Conservation (phyloP, 2,329 filamentous ascomycete genomes). For the Fusarium redolens region DNA sequence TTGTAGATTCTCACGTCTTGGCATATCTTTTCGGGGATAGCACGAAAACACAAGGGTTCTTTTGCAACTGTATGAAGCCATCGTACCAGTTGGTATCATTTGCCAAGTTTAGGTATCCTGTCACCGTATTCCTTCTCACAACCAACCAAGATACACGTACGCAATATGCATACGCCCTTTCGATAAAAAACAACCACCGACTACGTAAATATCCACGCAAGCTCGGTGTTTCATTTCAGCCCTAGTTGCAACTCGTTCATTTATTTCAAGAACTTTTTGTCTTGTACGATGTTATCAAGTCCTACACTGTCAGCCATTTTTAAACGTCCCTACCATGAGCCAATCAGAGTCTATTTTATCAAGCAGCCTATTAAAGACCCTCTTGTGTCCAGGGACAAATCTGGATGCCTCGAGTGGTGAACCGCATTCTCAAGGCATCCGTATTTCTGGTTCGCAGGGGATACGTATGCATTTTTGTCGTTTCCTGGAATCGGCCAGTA, state of each 20-base stretch:
- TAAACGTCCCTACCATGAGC: constrained; percentile 20
- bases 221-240: constrained; percentile 32
- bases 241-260: constrained; percentile 18
- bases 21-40: constrained; percentile 17
- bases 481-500: background rate
- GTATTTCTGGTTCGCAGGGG: constrained; percentile 38
- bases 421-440: constrained; percentile 46
- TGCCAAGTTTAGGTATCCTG: constrained; percentile 15
- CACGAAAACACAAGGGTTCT: constrained; percentile 1
- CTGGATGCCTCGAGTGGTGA: constrained; percentile 32
- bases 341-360: constrained; percentile 44
- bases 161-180: constrained; percentile 24
- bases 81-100: constrained; percentile 2
- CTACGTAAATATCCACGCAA: constrained; percentile 42
- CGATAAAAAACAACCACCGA: constrained; percentile 2
- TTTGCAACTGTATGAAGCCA: constrained; percentile 18
- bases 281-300: constrained; percentile 9
- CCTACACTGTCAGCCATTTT: constrained; percentile 2
- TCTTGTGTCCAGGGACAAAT: constrained; percentile 23
- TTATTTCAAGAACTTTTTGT: constrained; percentile 7
- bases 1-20: constrained; percentile 5
- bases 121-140: background rate
- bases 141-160: constrained; percentile 11
- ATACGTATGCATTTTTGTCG: constrained; percentile 39
- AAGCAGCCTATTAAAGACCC: constrained; percentile 43